Conservation (phyloP, 2,329 filamentous ascomycete genomes). For the Diaporthe sp. region DNA sequence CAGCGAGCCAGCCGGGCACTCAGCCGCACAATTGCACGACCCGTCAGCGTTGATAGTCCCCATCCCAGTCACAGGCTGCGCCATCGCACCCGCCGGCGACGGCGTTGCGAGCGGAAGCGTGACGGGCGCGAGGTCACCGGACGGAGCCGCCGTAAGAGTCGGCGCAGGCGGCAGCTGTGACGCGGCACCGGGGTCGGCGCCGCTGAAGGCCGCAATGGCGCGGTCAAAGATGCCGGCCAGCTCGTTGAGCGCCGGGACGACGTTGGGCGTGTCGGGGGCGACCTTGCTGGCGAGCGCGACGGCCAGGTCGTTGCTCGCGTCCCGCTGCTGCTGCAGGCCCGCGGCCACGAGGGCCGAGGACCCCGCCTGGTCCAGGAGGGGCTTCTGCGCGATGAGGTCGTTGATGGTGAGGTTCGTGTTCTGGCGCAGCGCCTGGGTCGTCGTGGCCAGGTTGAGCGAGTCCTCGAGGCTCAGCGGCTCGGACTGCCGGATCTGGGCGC, state of each 20-base stretch:
- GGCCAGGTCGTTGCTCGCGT: conserved; percentile 21
- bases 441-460: conserved; percentile 15
- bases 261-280: conserved; percentile 18
- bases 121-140: conserved; percentile 11
- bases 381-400: conserved; percentile 35
- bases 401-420: conserved; percentile 35
- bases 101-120: background rate
- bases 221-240: conserved; percentile 14
- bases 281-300: conserved; percentile 27
- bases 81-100: background rate
- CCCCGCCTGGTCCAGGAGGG: background rate
- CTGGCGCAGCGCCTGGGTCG: conserved; percentile 28
- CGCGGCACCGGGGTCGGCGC: background rate
- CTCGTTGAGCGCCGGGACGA: conserved; percentile 9
- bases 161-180: conserved; percentile 1
- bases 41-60: conserved; percentile 21
- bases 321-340: background rate
- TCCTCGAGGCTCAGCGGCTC: conserved; percentile 17
- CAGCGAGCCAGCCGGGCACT: conserved; percentile 31
- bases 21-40: conserved; percentile 29
- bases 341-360: background rate
- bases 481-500: conserved; percentile 22
- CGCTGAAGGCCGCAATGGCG: conserved; percentile 19
- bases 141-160: background rate
- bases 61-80: background rate